phyloP scores from a whole-genome alignment of 2,329 filamentous ascomycete species.

The Truncatella angustata region DNA sequence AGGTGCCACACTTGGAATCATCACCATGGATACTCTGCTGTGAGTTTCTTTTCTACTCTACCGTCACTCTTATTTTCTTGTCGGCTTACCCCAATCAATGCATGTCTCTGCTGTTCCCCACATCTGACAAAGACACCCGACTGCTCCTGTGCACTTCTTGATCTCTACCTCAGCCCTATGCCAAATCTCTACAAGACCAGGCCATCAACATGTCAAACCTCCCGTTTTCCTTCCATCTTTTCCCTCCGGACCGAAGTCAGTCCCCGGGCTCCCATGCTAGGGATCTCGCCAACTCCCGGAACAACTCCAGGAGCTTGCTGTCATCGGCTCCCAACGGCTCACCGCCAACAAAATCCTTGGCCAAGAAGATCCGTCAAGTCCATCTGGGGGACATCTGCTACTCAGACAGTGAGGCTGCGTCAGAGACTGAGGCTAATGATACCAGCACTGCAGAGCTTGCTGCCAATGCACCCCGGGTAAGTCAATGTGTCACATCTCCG shows the following conservation, averaged over 20 bases:
- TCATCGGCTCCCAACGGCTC: not conserved
- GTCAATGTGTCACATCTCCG: not conserved
- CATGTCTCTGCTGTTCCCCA: not conserved
- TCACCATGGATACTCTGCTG: slow-evolving; percentile 60
- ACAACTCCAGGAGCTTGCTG: not conserved
- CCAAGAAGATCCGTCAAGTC: slow-evolving; percentile 12
- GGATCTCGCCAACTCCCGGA: not conserved
- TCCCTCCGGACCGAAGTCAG: not conserved
- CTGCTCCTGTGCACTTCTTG: not conserved
- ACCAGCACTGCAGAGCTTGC: slow-evolving; percentile 84
- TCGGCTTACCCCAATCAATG: not conserved
- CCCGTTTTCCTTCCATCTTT: not conserved
- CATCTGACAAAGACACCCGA: slow-evolving; percentile 1
- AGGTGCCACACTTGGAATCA: not conserved
- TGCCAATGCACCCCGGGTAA: slow-evolving; percentile 72
- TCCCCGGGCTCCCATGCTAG: not conserved
- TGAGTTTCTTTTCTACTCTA: slow-evolving; percentile 37
- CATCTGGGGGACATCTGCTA: slow-evolving; percentile 18
- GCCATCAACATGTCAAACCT: not conserved
- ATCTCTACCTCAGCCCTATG: not conserved
- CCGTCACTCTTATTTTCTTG: slow-evolving; percentile 1
- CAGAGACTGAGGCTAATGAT: slow-evolving; percentile 26
- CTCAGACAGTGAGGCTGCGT: slow-evolving; percentile 13
- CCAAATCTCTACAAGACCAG: not conserved
- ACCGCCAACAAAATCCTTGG: not conserved